phyloP scores from a whole-genome alignment of 2,329 filamentous ascomycete genomes.

The Talaromyces pinophilus region DNA sequence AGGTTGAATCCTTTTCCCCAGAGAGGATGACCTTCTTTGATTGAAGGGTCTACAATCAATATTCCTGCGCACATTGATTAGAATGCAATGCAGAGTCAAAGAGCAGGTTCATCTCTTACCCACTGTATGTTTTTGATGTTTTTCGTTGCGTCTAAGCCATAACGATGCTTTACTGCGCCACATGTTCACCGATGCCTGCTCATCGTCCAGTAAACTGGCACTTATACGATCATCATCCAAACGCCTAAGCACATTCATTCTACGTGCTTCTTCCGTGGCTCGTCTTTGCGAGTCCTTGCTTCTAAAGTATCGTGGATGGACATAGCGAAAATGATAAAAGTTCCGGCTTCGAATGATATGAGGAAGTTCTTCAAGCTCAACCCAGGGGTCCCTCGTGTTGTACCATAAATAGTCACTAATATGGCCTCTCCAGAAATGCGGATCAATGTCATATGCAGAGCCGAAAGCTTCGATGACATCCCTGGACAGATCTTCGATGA shows the following conservation, averaged over 20 bases:
- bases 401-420: constrained; percentile 19
- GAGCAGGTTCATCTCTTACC: not conserved
- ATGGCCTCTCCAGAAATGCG: constrained; percentile 13
- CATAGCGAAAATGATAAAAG: constrained; percentile 13
- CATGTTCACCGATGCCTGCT: constrained; percentile 10
- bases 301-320: constrained; percentile 8
- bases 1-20: constrained; percentile 6
- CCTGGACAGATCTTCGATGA: constrained; percentile 5
- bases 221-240: constrained; percentile 15
- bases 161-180: constrained; percentile 8
- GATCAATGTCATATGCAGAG: constrained; percentile 16
- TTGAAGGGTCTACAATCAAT: constrained; percentile 5
- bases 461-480: constrained; percentile 17
- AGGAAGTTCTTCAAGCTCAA: constrained; percentile 13
- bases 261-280: constrained; percentile 7
- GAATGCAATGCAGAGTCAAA: not conserved
- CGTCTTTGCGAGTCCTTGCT: constrained; percentile 4
- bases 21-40: constrained; percentile 11
- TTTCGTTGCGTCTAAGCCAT: not conserved
- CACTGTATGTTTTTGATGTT: not conserved
- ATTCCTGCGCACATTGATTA: not conserved
- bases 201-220: not conserved
- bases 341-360: constrained; percentile 12
- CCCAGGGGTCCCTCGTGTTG: constrained; percentile 14
- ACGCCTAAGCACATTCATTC: constrained; percentile 8